Evolutionary conservation across 768 basidiomycete species (phyloP).

Genomic region (Exidia glandulosa): DNA sequence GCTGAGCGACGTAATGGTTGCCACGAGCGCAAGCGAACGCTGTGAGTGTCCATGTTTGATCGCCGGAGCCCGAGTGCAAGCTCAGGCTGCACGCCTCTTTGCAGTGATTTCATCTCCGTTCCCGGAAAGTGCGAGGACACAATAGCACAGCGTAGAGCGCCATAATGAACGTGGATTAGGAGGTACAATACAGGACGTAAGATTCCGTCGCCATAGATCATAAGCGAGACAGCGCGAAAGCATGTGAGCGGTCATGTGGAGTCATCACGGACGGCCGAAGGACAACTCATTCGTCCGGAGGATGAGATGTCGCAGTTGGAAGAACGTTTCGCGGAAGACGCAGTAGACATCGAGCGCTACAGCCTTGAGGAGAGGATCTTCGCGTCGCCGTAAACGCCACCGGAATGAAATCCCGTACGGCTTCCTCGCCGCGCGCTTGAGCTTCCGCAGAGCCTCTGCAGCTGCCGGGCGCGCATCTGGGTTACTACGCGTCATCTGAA

Average conservation of each 20-base stretch:
- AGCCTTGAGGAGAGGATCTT: neutral
- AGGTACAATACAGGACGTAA: too few species aligned
- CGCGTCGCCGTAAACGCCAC: neutral
- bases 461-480: neutral
- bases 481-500: neutral
- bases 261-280: neutral
- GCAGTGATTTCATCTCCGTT: too few species aligned
- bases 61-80: too few species aligned
- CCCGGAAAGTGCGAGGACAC: too few species aligned
- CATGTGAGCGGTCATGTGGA: neutral
- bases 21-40: too few species aligned
- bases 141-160: too few species aligned
- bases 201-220: too few species aligned
- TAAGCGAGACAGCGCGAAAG: too few species aligned
- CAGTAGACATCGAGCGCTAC: neutral
- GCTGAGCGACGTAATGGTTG: too few species aligned
- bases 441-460: neutral
- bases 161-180: too few species aligned
- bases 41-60: too few species aligned
- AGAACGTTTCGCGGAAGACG: neutral
- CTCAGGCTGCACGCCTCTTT: too few species aligned
- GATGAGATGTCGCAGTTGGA: neutral
- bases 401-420: neutral
- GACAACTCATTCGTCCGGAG: neutral
- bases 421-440: neutral